Base-by-base conservation (phyloP, 345 rosid genomes). In the Bruguiera parviflora region DNA sequence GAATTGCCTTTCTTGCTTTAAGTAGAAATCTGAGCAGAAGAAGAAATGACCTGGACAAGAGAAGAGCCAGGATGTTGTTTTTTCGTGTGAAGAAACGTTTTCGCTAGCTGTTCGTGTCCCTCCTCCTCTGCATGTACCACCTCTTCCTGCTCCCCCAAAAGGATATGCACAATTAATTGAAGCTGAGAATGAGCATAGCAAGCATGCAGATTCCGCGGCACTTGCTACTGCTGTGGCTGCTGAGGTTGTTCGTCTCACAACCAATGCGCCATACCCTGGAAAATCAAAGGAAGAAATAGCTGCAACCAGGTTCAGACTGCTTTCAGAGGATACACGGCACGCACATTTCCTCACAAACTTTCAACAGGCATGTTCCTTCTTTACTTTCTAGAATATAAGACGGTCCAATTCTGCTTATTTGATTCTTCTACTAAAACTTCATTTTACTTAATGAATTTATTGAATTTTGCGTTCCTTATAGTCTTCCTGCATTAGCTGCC, bases 281-380 rank as follows among this genome's bases (percentile, higher is more conserved):
- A 88, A 88, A 79, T 82, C 92, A 8, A 81, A 73, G 37, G 92
- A 90, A 71, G 96, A 95, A 85, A 87, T 71, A 2, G 96, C 96
- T n/a, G 98, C 91, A 7, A 87, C 92, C 75, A 75, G 75, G 90
- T 95, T 78, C 99, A 92, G 82, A 88, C 92, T 27, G 80, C 93
- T 22, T 89, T 92, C 73, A 83, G 99, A 72, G 94, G 92, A 60
- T 90, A 90, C 68, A 64, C 85, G 97, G 99, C 86, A 78, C 39
- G 16, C 31, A n/a, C 1, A 20, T 58, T 24, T 8, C 20, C 35
- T n/a, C 1, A 16, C 28, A 53, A 55, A 29, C 8, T 11, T 29
- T 46, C 66, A 51, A 51, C 6, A 51, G 16, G 1, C 21, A 51
- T 51, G n/a, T 5, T 51, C 39, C 8, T 35, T 35, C 6, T 0